Percentiles rank a stretch among this genome's conserved stretches.
phyloP scores from a whole-genome alignment of 768 basidiomycete species.

The Xanthoconium purpureum region DNA sequence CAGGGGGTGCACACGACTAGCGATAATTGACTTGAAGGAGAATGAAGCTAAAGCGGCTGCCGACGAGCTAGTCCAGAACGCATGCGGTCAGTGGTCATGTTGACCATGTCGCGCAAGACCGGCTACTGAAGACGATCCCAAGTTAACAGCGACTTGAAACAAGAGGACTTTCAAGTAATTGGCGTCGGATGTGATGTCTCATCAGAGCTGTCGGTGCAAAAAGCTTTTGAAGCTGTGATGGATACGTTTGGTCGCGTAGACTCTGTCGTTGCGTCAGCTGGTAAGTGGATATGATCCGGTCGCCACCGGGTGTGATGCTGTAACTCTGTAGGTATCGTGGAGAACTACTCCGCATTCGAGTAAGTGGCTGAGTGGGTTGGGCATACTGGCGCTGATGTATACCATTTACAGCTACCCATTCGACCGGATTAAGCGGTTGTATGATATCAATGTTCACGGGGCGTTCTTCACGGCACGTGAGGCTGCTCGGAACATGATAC shows the following conservation, averaged over 20 bases:
- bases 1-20: conserved; percentile 79
- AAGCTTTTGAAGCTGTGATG: conserved; percentile 62
- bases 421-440: conserved; percentile 77
- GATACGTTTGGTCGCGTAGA: conserved; percentile 72
- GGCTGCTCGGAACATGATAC: conserved; percentile 89
- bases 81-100: conserved; percentile 44
- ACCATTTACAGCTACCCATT: conserved; percentile 67
- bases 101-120: conserved; percentile 20
- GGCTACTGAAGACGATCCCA: conserved; percentile 32
- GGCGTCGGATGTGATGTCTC: conserved; percentile 88
- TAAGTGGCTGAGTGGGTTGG: conserved; percentile 35
- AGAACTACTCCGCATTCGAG: conserved; percentile 87
- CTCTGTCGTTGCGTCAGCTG: conserved; percentile 85
- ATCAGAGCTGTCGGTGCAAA: conserved; percentile 73
- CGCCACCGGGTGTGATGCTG: background rate
- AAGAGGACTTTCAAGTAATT: conserved; percentile 60
- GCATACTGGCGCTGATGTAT: conserved; percentile 7
- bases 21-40: conserved; percentile 77
- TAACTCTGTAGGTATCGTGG: conserved; percentile 62
- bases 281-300: conserved; percentile 38
- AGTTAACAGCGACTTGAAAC: conserved; percentile 55
- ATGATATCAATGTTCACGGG: conserved; percentile 93
- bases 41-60: conserved; percentile 67
- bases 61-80: conserved; percentile 55
- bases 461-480: conserved; percentile 95